Percentiles rank a stretch among this genome's conserved stretches.
Evolutionary conservation across 2,329 filamentous ascomycete genomes (phyloP).

Genomic region (Mycosphaerelloides madeirae): DNA sequence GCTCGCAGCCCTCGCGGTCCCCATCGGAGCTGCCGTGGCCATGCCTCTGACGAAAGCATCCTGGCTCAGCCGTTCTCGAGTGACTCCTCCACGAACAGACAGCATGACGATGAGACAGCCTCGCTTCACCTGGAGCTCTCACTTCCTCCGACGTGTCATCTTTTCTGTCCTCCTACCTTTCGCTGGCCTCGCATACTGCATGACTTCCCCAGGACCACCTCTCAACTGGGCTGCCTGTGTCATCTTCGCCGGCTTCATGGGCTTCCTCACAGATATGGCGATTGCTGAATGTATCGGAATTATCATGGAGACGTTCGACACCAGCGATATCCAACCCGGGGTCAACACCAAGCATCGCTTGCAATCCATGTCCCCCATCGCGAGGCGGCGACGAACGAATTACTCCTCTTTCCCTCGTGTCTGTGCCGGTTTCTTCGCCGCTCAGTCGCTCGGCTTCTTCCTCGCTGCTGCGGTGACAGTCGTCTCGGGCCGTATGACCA

Average conservation of each 20-base stretch:
- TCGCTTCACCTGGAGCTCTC: slow-evolving; percentile 64
- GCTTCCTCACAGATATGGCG: slow-evolving; percentile 67
- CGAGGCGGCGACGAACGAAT: slow-evolving; percentile 55
- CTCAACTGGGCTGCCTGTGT: slow-evolving; percentile 60
- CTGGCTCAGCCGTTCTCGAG: slow-evolving; percentile 61
- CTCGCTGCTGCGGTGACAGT: slow-evolving; percentile 65
- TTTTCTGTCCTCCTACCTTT: slow-evolving; percentile 66
- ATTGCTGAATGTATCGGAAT: slow-evolving; percentile 72
- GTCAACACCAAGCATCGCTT: slow-evolving; percentile 53
- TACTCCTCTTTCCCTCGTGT: slow-evolving; percentile 74
- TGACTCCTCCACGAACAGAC: slow-evolving; percentile 56
- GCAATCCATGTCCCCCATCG: slow-evolving; percentile 41
- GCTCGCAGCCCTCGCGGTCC: slow-evolving; percentile 60
- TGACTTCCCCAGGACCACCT: slow-evolving; percentile 59
- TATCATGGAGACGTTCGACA: slow-evolving; percentile 77
- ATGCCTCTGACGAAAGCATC: slow-evolving; percentile 71
- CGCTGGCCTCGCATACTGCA: slow-evolving; percentile 62
- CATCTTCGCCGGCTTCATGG: slow-evolving; percentile 60
- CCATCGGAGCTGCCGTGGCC: slow-evolving; percentile 64
- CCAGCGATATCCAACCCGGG: slow-evolving; percentile 70
- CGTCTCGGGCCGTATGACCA: slow-evolving; percentile 62
- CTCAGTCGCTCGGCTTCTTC: slow-evolving; percentile 65
- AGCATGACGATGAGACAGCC: slow-evolving; percentile 60
- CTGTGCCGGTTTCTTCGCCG: slow-evolving; percentile 64
- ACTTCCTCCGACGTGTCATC: slow-evolving; percentile 62